Evolutionary conservation across 192 early-diverging fungal genomes (phyloP), one percentile per base, ranked within the genome.

Genomic region (Coemansia sp.): DNA sequence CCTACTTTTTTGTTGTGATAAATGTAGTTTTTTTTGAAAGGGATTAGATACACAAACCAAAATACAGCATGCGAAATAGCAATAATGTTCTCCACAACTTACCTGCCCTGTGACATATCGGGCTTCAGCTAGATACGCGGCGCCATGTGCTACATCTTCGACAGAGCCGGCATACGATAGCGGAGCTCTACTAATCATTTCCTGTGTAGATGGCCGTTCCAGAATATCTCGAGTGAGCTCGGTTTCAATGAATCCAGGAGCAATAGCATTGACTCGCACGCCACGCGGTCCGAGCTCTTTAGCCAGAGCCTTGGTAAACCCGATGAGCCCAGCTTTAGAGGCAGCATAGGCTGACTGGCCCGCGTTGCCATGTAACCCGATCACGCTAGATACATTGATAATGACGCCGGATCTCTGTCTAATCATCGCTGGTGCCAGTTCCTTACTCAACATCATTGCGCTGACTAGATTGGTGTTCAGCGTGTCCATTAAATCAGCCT

Each of bases 211-310:
- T 3, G 47, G 23, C 14, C 63, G 62, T 6, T 67, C 50, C 0
- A 67, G 1, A 2, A 75, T 35, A 3, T 16, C 38, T 1, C 58
- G 46, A 3, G 80, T 83, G 38, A 83, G 62, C 32, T 83, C 76
- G 1, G 95, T 96, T 7, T 88, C 87, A 44, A 95, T 92, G 70
- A 90, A 96, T 43, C 95, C 95, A 40, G 95, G 95, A 10, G 93
- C 90, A 74, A 97, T 87, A 6, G 86, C 85, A 83, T 94, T 95
- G 8, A 92, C 94, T 21, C 92, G 77, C 14, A 97, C 85, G 14
- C 87, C 85, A 1, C 80, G 72, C 13, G 88, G 85, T 1, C 89
- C 94, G 3, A 94, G 70, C 68, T 97, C 95, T 70, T 87, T 89
- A 8, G 95, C 92, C 19, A 95, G 76, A 5, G 93, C 86, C 62